A percentile compares a stretch with the other conserved stretches of the same genome.
Evolutionary conservation across 106 monocot species (phyloP).

Genomic region (Chionographis japonica): DNA sequence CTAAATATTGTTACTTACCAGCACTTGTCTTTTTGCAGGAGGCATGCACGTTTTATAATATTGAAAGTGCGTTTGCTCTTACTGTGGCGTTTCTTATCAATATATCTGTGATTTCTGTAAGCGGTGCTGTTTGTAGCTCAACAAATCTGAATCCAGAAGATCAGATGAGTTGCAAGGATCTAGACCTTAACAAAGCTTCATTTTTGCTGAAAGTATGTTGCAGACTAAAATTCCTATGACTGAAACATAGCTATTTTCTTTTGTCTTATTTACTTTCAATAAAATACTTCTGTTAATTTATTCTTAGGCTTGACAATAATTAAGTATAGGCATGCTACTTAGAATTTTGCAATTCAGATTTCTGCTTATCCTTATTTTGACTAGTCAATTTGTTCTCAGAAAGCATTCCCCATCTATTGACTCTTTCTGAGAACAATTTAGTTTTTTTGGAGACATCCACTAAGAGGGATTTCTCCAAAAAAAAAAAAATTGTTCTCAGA

Average conservation of each 20-base stretch:
- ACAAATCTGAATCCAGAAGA: constrained; percentile 52
- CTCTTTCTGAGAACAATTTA: too few relatives aligned
- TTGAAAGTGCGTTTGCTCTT: constrained; percentile 94
- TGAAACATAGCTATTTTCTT: not conserved
- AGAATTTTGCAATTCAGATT: not conserved
- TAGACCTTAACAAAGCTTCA: constrained; percentile 93
- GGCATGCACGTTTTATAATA: constrained; percentile 75
- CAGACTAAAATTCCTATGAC: not conserved
- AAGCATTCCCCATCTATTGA: too few relatives aligned
- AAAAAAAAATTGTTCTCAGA: too few relatives aligned
- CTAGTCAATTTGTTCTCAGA: not conserved
- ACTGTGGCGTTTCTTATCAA: constrained; percentile 88
- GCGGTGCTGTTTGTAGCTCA: constrained; percentile 82
- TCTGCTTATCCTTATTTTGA: not conserved
- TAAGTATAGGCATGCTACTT: too few relatives aligned
- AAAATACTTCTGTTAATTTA: too few relatives aligned
- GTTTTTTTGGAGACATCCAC: too few relatives aligned
- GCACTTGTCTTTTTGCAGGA: constrained; percentile 50
- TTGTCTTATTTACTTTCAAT: too few relatives aligned
- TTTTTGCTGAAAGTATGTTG: constrained; percentile 73
- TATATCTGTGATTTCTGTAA: constrained; percentile 82
- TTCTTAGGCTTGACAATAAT: too few relatives aligned
- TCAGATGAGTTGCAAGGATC: constrained; percentile 55
- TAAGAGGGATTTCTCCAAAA: too few relatives aligned
- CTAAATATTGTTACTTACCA: not conserved